These are phyloP conservation scores for Xylaria sp. DNA, from an alignment of 2,329 filamentous ascomycete species.

Conservation along the genomic window DNA sequence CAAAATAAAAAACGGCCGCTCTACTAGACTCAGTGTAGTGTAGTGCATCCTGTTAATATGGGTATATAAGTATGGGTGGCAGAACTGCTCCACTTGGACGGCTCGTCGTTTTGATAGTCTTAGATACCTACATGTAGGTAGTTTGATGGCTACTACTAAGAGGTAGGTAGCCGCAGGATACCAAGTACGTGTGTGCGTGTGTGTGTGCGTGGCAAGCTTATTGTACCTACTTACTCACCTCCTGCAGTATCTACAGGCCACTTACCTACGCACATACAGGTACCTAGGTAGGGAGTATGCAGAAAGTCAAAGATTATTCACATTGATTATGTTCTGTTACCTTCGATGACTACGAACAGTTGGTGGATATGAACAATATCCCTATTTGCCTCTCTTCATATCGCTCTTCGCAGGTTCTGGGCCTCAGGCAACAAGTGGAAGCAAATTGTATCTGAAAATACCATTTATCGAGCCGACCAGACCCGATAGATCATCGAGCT, in stretches of 20 bases:
- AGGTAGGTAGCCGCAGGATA: no score
- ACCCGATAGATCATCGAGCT: not conserved
- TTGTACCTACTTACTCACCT: not conserved
- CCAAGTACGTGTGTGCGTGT: slow-evolving; percentile 5
- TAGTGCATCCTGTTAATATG: not conserved
- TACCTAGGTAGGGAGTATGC: not conserved
- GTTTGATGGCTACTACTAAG: no score
- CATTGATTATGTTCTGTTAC: not conserved
- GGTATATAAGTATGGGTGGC: no score
- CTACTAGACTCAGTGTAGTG: slow-evolving; percentile 6
- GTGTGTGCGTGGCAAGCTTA: slow-evolving; percentile 12
- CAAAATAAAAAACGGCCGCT: slow-evolving; percentile 3
- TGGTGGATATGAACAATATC: slow-evolving; percentile 5
- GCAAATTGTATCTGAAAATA: not conserved
- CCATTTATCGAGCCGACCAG: not conserved
- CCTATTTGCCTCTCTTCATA: not conserved
- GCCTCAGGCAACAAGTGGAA: not conserved
- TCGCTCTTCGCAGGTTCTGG: slow-evolving; percentile 1
- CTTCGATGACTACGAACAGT: not conserved
- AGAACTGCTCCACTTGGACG: slow-evolving; percentile 12
- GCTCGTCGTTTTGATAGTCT: slow-evolving; percentile 2
- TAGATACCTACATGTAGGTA: no score
- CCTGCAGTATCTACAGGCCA: no score
- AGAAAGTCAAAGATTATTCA: not conserved
- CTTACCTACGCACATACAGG: not conserved